Evolutionary conservation across 2,329 filamentous ascomycete genomes (phyloP), one percentile per base, ranked within the genome.

Genomic region (Calonectria henricotiae): DNA sequence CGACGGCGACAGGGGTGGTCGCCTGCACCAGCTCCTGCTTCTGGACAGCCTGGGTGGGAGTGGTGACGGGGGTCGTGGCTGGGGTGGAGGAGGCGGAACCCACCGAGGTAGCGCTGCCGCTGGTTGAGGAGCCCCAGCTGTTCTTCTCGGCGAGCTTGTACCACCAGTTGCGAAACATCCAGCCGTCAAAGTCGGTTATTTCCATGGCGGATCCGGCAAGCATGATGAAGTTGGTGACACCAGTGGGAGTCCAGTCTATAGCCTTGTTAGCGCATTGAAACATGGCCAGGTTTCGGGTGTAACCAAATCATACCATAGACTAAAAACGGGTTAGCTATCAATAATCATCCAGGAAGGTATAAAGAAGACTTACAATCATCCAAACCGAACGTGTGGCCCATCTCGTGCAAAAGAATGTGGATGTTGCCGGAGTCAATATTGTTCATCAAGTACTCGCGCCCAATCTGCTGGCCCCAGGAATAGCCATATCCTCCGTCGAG

Each of bases 151-250:
- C 75, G 23, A 80, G 72, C 67, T 80, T 75, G 69, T 80, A 79
- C 83, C 84, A 86, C 83, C 83, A 86, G 74, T 86, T 83, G 23
- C 84, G 79, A 58, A 82, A 78, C 84, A 86, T 86, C 85, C 85
- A 86, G 32, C 82, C 83, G 68, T 86, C 85, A 64, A 86, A 86
- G 47, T 86, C 83, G 5, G 84, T 86, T 54, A 86, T 81, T 60
- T 79, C 73, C 37, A 75, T 80, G 0, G 85, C 78, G 46, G 81
- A 80, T 5, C 85, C 84, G 25, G 85, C 83, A 46, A 81, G 74
- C 85, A 86, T 86, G 69, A 86, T 81, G 75, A 86, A 86, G 73
- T 81, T 84, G 17, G 76, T 75, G 11, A 83, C 73, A 5, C 84
- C 84, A 1, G 78, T 79, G 0, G 84, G 84, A 4, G 80, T 83